Conservation (phyloP, 73 alveolate species). For the Stentor coeruleus region DNA sequence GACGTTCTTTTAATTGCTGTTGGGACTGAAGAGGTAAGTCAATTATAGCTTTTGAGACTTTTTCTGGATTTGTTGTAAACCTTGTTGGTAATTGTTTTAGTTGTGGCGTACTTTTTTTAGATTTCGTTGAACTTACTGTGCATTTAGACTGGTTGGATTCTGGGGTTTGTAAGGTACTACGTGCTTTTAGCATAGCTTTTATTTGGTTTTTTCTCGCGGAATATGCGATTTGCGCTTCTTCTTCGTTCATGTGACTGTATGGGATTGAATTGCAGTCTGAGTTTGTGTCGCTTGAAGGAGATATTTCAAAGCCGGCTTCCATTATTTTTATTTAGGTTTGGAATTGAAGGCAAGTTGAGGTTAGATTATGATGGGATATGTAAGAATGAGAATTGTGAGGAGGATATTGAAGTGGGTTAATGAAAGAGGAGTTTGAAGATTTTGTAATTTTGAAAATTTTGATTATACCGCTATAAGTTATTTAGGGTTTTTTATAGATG, state of each 20-base stretch:
- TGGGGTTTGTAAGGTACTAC: not conserved
- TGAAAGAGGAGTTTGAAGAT: no score
- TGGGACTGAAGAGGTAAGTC: not conserved
- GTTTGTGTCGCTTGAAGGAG: not conserved
- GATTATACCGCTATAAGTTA: no score
- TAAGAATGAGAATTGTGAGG: no score
- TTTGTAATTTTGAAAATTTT: no score
- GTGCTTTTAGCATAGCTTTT: not conserved
- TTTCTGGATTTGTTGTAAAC: not conserved
- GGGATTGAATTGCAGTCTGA: not conserved
- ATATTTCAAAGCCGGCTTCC: not conserved
- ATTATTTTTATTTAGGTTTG: no score
- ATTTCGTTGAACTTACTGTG: not conserved
- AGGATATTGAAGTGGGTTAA: no score
- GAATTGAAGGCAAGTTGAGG: no score
- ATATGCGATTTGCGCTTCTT: not conserved
- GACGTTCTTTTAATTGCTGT: not conserved
- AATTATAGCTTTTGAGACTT: not conserved
- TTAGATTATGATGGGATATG: no score
- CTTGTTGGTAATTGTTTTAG: not conserved
- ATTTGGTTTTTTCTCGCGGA: not conserved
- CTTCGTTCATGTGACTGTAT: not conserved
- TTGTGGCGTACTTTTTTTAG: not conserved
- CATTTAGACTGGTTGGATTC: not conserved
- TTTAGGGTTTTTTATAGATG: no score